A percentile compares a stretch with the other conserved stretches of the same genome.
These are phyloP conservation scores for Solanum gandarillasii DNA, from an alignment of 257 asterid species.

Conservation along the genomic window DNA sequence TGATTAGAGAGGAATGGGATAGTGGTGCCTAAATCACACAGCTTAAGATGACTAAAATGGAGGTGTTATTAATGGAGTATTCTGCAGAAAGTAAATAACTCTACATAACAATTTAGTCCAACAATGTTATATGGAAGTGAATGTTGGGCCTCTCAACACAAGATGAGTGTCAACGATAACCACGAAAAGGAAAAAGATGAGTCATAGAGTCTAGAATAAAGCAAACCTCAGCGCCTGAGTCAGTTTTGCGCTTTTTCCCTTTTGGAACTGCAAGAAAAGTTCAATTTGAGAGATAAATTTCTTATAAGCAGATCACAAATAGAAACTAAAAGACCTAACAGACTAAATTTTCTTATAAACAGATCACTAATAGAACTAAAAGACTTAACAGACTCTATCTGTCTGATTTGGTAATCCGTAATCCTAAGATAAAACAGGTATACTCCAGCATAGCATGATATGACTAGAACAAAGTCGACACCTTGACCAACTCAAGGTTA, in stretches of 20 bases:
- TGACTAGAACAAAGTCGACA: background rate
- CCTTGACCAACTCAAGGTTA: background rate
- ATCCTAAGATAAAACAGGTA: background rate
- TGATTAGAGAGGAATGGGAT: background rate
- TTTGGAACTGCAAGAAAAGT: constrained; percentile 42
- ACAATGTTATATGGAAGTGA: background rate
- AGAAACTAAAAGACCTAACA: background rate
- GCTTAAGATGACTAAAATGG: background rate
- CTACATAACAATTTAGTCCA: background rate
- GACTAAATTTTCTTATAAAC: background rate
- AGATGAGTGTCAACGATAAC: background rate
- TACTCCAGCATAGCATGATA: background rate
- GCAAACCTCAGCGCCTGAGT: constrained; percentile 61
- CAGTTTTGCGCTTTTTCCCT: constrained; percentile 78
- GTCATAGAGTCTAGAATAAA: background rate
- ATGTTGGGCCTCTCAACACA: background rate
- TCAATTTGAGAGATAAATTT: background rate
- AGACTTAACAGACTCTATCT: background rate
- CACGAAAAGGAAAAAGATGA: background rate
- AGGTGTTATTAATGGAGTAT: background rate
- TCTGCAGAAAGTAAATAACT: background rate
- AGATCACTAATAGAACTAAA: constrained; percentile 1
- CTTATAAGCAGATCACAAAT: background rate
- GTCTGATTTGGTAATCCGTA: background rate
- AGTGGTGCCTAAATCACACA: background rate